These are phyloP conservation scores for Pythium phragmiticola DNA, from an alignment of 352 stramenopile genomes.

Conservation along the genomic window DNA sequence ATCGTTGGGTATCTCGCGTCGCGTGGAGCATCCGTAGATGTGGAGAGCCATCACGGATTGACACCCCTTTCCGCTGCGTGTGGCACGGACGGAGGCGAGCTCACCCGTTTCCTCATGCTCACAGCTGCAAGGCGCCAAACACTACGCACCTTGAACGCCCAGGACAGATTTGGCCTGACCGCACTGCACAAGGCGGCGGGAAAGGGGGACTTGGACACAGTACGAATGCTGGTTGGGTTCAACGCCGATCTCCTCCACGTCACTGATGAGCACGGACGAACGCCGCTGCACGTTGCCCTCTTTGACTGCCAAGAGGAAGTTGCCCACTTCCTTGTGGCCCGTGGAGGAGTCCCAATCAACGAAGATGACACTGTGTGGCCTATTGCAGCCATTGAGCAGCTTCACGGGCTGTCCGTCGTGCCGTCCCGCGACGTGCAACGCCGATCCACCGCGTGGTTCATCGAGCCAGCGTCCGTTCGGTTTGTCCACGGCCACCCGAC, in stretches of 20 bases:
- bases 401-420: slow-evolving; percentile 2
- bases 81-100: not conserved
- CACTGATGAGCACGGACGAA: not conserved
- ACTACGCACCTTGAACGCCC: not conserved
- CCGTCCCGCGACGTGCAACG: not conserved
- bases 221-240: not conserved
- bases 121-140: not conserved
- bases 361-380: slow-evolving; percentile 4
- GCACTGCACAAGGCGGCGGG: not conserved
- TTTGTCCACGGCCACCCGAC: not conserved
- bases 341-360: not conserved
- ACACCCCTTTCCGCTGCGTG: not conserved
- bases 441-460: slow-evolving; percentile 7
- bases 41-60: not conserved
- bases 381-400: slow-evolving; percentile 1
- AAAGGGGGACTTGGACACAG: not conserved
- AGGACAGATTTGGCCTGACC: not conserved
- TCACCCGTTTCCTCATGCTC: not conserved
- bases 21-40: not conserved
- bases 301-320: not conserved
- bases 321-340: not conserved
- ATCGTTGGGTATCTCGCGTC: slow-evolving; percentile 2
- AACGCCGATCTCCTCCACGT: not conserved
- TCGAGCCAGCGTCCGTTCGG: not conserved
- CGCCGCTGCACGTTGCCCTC: not conserved